Evolutionary conservation across 139 green algal species (phyloP).

Genomic region (Ulvella scutata): DNA sequence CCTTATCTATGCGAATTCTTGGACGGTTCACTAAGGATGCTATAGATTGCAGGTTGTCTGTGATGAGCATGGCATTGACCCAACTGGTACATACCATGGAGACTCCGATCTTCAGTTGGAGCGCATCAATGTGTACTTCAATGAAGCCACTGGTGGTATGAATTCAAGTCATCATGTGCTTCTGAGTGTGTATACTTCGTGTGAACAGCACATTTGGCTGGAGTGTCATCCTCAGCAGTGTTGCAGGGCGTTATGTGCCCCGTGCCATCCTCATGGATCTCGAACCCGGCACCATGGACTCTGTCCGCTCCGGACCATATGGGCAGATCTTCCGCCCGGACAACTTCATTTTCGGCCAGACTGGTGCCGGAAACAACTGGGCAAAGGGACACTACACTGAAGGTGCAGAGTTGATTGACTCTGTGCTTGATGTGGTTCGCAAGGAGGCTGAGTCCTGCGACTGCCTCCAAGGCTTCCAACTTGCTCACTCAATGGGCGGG

Average conservation of each 20-base stretch:
- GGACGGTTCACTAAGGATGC: too few species aligned
- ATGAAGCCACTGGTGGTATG: constrained; percentile 88
- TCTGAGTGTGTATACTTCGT: background rate
- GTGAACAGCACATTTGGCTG: background rate
- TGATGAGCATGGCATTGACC: constrained; percentile 81
- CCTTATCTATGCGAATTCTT: background rate
- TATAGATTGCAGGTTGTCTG: constrained; percentile 75
- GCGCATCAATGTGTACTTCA: constrained; percentile 99
- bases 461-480: constrained; percentile 94
- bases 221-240: background rate
- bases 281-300: constrained; percentile 96
- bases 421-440: constrained; percentile 93
- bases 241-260: constrained; percentile 85
- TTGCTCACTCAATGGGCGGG: constrained; percentile 86
- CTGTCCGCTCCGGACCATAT: constrained; percentile 85
- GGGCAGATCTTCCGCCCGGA: constrained; percentile 93
- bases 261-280: constrained; percentile 95
- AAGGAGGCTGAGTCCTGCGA: constrained; percentile 98
- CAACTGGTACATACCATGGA: constrained; percentile 83
- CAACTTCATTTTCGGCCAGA: constrained; percentile 98
- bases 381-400: constrained; percentile 99
- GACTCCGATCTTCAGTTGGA: constrained; percentile 96
- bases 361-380: constrained; percentile 97
- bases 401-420: constrained; percentile 96
- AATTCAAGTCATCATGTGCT: background rate